phyloP scores from a whole-genome alignment of 441 rosid genomes.

The Geranium incanum region DNA sequence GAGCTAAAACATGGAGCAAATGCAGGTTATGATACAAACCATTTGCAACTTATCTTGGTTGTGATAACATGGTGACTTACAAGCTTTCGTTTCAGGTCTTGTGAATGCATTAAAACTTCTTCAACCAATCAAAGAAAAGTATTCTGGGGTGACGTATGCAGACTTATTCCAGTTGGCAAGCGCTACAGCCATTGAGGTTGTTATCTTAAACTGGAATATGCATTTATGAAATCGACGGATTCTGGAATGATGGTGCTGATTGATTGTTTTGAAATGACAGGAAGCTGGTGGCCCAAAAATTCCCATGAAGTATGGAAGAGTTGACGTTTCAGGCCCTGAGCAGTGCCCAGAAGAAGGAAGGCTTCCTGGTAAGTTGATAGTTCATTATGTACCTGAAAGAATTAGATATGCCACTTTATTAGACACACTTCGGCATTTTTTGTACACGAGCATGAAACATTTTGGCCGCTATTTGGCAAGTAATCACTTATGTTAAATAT shows the following conservation, averaged over 20 bases:
- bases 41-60: constrained; percentile 11
- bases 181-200: constrained; percentile 87
- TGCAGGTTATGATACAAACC: constrained; percentile 49
- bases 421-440: no score
- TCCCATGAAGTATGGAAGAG: constrained; percentile 90
- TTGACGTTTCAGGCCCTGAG: constrained; percentile 60
- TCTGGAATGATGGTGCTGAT: constrained; percentile 17
- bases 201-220: constrained; percentile 16
- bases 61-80: constrained; percentile 17
- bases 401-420: background rate
- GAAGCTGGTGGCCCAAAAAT: constrained; percentile 90
- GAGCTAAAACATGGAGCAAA: constrained; percentile 92
- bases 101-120: constrained; percentile 68
- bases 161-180: constrained; percentile 92
- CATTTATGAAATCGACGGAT: background rate
- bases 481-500: background rate
- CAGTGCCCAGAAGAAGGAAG: constrained; percentile 96
- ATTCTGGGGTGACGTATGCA: constrained; percentile 64
- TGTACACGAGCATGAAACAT: background rate
- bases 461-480: background rate
- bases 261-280: constrained; percentile 31
- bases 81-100: constrained; percentile 47
- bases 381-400: background rate
- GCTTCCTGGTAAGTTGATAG: constrained; percentile 67
- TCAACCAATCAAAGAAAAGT: constrained; percentile 72